A percentile compares a stretch with the other conserved stretches of the same genome.
Evolutionary conservation across 1,139 yeast species (phyloP).

Genomic region (Debaryomyces udenii): DNA sequence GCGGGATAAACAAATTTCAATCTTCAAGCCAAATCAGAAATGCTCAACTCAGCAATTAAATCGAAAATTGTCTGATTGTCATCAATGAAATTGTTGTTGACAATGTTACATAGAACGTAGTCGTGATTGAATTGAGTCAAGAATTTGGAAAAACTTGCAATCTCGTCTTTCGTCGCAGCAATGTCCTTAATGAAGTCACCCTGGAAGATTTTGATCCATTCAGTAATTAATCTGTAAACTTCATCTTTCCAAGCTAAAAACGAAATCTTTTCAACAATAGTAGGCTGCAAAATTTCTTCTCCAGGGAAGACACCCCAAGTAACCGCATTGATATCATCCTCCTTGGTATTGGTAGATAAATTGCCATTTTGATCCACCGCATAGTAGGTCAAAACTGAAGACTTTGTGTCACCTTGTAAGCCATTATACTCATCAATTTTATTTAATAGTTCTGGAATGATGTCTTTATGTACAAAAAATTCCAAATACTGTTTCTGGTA

Average conservation of each 20-base stretch:
- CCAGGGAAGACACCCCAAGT: slow-evolving; percentile 99
- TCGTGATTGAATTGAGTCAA: slow-evolving; percentile 55
- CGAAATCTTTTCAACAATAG: slow-evolving; percentile 87
- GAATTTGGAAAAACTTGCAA: slow-evolving; percentile 37
- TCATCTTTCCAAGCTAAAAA: slow-evolving; percentile 98
- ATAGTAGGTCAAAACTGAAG: slow-evolving; percentile 67
- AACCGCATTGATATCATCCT: slow-evolving; percentile 86
- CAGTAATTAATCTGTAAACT: slow-evolving; percentile 78
- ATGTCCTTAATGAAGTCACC: slow-evolving; percentile 44
- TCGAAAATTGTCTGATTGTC: slow-evolving; percentile 52
- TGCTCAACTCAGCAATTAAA: slow-evolving; percentile 33
- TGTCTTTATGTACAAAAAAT: slow-evolving; percentile 67
- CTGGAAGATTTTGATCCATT: slow-evolving; percentile 68
- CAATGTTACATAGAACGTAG: slow-evolving; percentile 82
- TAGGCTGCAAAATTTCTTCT: slow-evolving; percentile 86
- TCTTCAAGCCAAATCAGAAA: slow-evolving; percentile 19
- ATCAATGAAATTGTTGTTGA: slow-evolving; percentile 79
- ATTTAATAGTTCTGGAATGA: slow-evolving; percentile 42
- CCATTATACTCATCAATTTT: slow-evolving; percentile 40
- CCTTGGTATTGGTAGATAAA: slow-evolving; percentile 65
- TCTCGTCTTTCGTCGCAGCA: slow-evolving; percentile 34
- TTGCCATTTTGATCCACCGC: slow-evolving; percentile 70
- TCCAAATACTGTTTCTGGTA: slow-evolving; percentile 93
- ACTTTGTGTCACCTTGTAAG: slow-evolving; percentile 42
- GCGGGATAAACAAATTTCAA: background rate